phyloP scores from a whole-genome alignment of 169 alveolate species.

The Cryptosporidium ubiquitum region DNA sequence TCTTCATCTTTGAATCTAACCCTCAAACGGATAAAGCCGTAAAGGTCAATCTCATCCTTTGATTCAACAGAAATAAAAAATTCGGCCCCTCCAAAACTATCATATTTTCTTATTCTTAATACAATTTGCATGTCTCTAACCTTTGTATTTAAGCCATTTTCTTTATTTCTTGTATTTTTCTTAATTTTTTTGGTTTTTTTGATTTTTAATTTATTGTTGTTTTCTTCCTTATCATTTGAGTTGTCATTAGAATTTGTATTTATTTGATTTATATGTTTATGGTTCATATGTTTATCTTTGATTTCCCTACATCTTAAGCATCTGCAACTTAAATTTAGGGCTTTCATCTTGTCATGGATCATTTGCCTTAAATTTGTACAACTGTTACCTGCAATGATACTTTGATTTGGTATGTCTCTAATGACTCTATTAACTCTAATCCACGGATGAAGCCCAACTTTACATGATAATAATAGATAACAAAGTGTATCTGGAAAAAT shows the following conservation, averaged over 20 bases:
- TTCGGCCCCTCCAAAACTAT: conserved; percentile 58
- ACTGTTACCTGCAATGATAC: conserved; percentile 93
- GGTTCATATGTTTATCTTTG: conserved; percentile 79
- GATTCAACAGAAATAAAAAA: conserved; percentile 78
- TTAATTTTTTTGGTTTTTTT: conserved; percentile 22
- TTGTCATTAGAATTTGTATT: conserved; percentile 73
- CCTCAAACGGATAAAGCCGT: conserved; percentile 91
- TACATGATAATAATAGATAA: conserved; percentile 83
- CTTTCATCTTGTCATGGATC: conserved; percentile 83
- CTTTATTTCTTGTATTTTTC: conserved; percentile 20
- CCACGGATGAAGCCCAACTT: conserved; percentile 94
- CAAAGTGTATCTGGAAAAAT: conserved; percentile 82
- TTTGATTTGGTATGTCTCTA: conserved; percentile 93
- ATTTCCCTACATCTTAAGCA: conserved; percentile 94
- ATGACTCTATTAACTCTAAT: conserved; percentile 90
- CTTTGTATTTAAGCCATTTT: not conserved
- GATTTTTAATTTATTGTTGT: conserved; percentile 35
- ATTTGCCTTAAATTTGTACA: conserved; percentile 91
- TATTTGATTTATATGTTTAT: conserved; percentile 60
- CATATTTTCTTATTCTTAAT: conserved; percentile 50
- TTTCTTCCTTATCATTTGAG: conserved; percentile 58
- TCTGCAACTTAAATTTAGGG: conserved; percentile 85
- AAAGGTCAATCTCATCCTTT: conserved; percentile 79
- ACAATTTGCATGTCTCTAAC: conserved; percentile 46
- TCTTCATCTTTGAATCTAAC: conserved; percentile 41